Base-by-base conservation (phyloP, 1,284 basidiomycete genomes). In the Puccinia triticina region DNA sequence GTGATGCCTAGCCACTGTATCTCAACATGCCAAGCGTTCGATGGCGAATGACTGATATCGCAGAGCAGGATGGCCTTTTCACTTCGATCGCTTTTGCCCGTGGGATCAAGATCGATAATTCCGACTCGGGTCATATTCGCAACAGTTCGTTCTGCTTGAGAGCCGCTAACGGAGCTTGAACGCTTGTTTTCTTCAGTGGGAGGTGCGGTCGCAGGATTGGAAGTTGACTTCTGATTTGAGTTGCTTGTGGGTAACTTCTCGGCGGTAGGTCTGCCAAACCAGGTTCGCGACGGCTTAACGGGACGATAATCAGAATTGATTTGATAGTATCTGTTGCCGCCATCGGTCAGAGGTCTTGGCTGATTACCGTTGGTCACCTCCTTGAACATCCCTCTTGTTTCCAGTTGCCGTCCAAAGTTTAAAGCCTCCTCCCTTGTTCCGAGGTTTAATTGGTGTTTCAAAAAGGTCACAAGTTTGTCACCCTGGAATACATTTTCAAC, bases 1-100 rank as follows among this genome's bases (percentile, higher is more conserved):
- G 95, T 96, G 0, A 95, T 94, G 12, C 95, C 95, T 34, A 98
- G 92, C 96, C 97, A 99, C 84, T 98, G 95, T 61, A 99, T 89
- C 87, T 99, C 96, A 85, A 97, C 94, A 87, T 97, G 95, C 88
- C 96, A 96, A 81, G 94, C 94, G 59, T 93, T 96, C 23, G 90
- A 90, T 0, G 94, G 92, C 86, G 96, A 96, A 87, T 97, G 95
- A 76, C 95, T 93, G 82, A 96, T 91, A 87, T 97, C 95, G 86
- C 95, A 91, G 86, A 97, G 95, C 43, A 96, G 89, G 55, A 95
- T 90, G 34, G 94, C 93, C 5, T 92, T 91, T 84, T 97, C 95
- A 0, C 94, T 92, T 84, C 95, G 92, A 86, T 94, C 92, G 84
- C 73, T 76, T 50, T 66, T 66, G 3, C 73, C 72, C 0, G 73